Conservation (phyloP, 2,329 filamentous ascomycete genomes). For the Colletotrichum plurivorum region DNA sequence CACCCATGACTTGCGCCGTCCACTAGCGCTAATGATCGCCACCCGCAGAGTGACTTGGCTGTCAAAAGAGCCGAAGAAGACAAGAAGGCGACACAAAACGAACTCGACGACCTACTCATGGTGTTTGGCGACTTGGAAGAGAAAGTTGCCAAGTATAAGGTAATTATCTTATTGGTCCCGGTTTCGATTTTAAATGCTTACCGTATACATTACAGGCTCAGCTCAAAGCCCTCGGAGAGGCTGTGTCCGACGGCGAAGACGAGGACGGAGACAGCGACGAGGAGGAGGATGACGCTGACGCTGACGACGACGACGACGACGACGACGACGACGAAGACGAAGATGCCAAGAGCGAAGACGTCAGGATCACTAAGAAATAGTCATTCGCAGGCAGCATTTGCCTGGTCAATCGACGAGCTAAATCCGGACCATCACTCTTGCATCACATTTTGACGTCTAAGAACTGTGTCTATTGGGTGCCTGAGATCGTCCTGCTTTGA, state of each 20-base stretch:
- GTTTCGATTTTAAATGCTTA: conserved; percentile 26
- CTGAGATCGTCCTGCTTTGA: too few species aligned
- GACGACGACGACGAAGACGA: conserved; percentile 45
- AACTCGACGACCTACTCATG: conserved; percentile 85
- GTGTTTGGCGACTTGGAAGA: conserved; percentile 86
- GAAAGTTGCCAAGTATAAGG: conserved; percentile 82
- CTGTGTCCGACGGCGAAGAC: conserved; percentile 83
- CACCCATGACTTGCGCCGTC: neutral
- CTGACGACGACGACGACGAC: conserved; percentile 49
- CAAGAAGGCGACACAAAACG: conserved; percentile 75
- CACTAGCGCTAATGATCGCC: neutral
- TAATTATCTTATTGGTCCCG: conserved; percentile 54
- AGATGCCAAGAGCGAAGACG: conserved; percentile 26
- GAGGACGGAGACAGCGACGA: conserved; percentile 72
- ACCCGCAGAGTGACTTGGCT: conserved; percentile 49
- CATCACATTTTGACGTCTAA: too few species aligned
- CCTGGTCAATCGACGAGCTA: too few species aligned
- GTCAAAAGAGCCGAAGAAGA: conserved; percentile 70
- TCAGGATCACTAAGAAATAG: conserved; percentile 31
- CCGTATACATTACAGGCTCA: conserved; percentile 59
- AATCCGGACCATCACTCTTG: too few species aligned
- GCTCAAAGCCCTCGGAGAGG: conserved; percentile 76
- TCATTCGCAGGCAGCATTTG: neutral
- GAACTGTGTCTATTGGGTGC: too few species aligned
- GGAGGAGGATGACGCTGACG: conserved; percentile 60